Evolutionary conservation across 2,329 filamentous ascomycete species (phyloP), one percentile per base, ranked within the genome.

Genomic region (Exophiala sp.): DNA sequence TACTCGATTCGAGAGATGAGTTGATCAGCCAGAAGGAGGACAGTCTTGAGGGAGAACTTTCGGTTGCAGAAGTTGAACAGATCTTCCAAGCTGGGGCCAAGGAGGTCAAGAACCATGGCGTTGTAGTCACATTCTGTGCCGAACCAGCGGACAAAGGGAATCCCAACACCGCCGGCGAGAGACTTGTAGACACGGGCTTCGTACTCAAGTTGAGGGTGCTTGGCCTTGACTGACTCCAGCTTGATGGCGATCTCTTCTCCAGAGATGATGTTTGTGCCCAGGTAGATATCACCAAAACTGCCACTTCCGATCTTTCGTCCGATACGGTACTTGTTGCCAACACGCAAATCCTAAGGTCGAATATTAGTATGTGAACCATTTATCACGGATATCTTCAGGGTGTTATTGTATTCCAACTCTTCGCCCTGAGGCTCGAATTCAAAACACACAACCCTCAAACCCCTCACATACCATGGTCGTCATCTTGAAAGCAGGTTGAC

Each of bases 41-140:
- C 93, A 1, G 93, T 98, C 85, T 98, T 98, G 62, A 98, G 76
- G 10, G 93, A 96, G 77, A 97, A 98, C 71, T 97, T 97, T 71
- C 93, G 86, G 83, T 97, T 97, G 83, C 93, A 98, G 73, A 97
- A 97, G 81, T 98, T 97, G 87, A 98, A 98, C 27, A 98, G 80
- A 68, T 98, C 93, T 73, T 98, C 93, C 71, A 98, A 75, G 65
- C 86, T 93, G 60, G 93, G 93, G 32, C 93, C 93, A 51, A 98
- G 86, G 21, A 98, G 83, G 66, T 98, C 93, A 60, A 97, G 82
- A 45, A 98, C 93, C 93, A 98, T 97, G 70, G 93, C 93, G 73
- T 98, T 97, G 82, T 98, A 97, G 76, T 97, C 93, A 73, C 91
- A 97, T 74, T 98, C 93, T 54, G 91, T 97, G 62, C 93, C 93